phyloP scores from a whole-genome alignment of 352 stramenopile species.

The Phytophthora sp. region DNA sequence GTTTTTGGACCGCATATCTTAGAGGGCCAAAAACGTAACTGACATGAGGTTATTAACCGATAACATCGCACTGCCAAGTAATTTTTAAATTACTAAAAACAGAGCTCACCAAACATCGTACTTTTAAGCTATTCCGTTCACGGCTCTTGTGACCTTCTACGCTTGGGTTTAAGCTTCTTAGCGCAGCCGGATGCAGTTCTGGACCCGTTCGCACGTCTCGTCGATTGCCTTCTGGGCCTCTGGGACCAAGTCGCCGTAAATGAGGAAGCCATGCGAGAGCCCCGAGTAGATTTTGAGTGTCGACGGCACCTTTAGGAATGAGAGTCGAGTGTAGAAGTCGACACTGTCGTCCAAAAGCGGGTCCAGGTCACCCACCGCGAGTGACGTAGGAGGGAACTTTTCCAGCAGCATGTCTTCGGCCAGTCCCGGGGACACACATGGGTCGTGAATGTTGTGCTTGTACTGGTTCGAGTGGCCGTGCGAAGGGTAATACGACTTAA shows the following conservation, averaged over 20 bases:
- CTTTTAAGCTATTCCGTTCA: not conserved
- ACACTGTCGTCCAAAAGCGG: conserved; percentile 89
- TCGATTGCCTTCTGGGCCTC: conserved; percentile 84
- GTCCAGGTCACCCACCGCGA: conserved; percentile 88
- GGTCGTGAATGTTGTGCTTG: conserved; percentile 90
- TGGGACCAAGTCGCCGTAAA: conserved; percentile 84
- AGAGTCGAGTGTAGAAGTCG: conserved; percentile 90
- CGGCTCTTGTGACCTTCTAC: not conserved
- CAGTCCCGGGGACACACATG: conserved; percentile 83
- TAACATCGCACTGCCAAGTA: too few species aligned
- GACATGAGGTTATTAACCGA: not conserved
- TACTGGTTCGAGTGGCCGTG: conserved; percentile 88
- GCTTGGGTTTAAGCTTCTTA: conserved; percentile 5
- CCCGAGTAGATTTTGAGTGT: conserved; percentile 87
- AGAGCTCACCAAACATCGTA: too few species aligned
- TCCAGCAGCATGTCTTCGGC: conserved; percentile 76
- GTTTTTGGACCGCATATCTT: not conserved
- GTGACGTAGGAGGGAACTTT: conserved; percentile 81
- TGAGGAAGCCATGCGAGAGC: conserved; percentile 88
- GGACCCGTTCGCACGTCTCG: conserved; percentile 80
- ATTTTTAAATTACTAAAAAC: too few species aligned
- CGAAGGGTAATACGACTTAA: conserved; percentile 87
- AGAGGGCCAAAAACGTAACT: not conserved
- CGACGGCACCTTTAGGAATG: conserved; percentile 76
- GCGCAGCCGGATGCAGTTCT: conserved; percentile 58